Percentiles rank a stretch among this genome's conserved stretches.
Evolutionary conservation across 73 alveolate species (phyloP).

Genomic region (Paramecium biaurelia): DNA sequence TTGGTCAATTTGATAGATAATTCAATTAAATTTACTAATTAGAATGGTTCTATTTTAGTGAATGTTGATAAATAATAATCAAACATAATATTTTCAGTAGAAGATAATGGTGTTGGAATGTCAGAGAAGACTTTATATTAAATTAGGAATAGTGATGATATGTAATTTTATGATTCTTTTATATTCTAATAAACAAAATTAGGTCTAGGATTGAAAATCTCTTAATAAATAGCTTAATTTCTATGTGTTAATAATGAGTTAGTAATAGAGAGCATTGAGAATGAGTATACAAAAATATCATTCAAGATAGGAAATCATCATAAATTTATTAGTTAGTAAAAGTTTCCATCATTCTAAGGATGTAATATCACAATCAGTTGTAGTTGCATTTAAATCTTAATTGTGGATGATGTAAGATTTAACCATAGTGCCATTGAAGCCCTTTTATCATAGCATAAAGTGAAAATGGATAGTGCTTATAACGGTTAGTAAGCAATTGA

Average conservation of each 20-base stretch:
- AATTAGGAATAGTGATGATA: neutral
- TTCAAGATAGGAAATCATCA: neutral
- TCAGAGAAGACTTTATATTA: neutral
- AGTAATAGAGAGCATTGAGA: neutral
- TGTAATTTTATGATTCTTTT: neutral
- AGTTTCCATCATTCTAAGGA: neutral
- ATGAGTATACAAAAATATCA: neutral
- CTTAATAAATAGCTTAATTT: slow-evolving; percentile 3
- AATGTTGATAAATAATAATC: too few species aligned
- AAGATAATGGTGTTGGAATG: too few species aligned
- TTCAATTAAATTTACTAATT: too few species aligned
- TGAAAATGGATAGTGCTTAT: slow-evolving; percentile 12
- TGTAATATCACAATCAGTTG: neutral
- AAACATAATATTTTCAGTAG: too few species aligned
- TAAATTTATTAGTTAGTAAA: neutral
- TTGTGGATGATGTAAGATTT: neutral
- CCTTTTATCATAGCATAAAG: neutral
- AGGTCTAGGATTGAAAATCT: neutral
- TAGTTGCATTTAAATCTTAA: neutral
- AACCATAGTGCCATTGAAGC: slow-evolving; percentile 8
- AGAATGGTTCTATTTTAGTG: too few species aligned
- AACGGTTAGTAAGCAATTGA: slow-evolving; percentile 14
- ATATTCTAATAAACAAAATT: neutral
- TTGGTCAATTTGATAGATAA: too few species aligned
- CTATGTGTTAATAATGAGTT: neutral